These are phyloP conservation scores for Monosporascus ibericus DNA, from an alignment of 2,329 filamentous ascomycete species.

Conservation along the genomic window DNA sequence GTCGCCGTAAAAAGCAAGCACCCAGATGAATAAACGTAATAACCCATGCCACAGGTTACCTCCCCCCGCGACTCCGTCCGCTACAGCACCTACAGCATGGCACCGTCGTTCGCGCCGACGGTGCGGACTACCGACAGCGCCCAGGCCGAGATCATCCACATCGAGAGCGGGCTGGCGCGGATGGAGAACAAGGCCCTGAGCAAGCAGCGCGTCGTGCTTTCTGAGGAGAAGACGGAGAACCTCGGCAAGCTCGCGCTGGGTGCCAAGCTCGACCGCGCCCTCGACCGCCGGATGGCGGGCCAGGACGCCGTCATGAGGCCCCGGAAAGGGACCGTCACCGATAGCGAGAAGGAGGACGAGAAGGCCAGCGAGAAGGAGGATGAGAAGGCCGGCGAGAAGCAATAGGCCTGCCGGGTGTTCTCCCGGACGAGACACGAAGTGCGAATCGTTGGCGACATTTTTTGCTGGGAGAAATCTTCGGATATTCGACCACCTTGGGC, in stretches of 20 bases:
- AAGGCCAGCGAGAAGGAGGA: background rate
- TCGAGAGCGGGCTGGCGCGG: slow-evolving; percentile 74
- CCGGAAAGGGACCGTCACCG: slow-evolving; percentile 32
- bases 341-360: background rate
- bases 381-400: background rate
- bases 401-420: background rate
- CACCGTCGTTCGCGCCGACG: slow-evolving; percentile 54
- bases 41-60: slow-evolving; percentile 13
- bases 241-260: slow-evolving; percentile 82
- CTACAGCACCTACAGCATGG: slow-evolving; percentile 55
- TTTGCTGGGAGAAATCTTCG: no score
- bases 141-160: slow-evolving; percentile 56
- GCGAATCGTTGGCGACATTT: no score
- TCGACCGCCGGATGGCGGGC: slow-evolving; percentile 77
- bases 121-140: slow-evolving; percentile 48
- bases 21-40: background rate
- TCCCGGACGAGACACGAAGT: no score
- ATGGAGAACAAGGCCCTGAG: slow-evolving; percentile 84
- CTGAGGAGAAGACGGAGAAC: slow-evolving; percentile 72
- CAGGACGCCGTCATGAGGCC: slow-evolving; percentile 84
- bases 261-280: slow-evolving; percentile 83
- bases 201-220: slow-evolving; percentile 75
- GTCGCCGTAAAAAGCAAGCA: no score
- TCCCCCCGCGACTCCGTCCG: slow-evolving; percentile 49
- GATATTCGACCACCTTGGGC: no score